A percentile compares a stretch with the other conserved stretches of the same genome.
These are phyloP conservation scores for Leccinum proximum DNA, from an alignment of 1,284 basidiomycete genomes.

Conservation along the genomic window DNA sequence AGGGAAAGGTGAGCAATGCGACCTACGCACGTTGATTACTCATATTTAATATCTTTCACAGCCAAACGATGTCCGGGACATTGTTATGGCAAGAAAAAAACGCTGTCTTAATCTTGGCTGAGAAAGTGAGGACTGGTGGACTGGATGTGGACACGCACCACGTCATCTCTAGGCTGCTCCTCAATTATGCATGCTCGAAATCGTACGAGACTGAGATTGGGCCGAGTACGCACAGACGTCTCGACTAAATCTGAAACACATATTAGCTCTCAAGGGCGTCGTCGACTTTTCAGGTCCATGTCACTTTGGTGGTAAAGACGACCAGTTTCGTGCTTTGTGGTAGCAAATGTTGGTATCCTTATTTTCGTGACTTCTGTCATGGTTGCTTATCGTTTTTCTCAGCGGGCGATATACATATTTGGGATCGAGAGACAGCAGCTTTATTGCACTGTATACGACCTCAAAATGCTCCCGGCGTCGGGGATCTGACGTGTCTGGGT, in stretches of 20 bases:
- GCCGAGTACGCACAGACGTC: slow-evolving; percentile 35
- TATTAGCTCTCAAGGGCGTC: slow-evolving; percentile 63
- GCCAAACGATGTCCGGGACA: slow-evolving; percentile 74
- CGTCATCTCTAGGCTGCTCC: slow-evolving; percentile 56
- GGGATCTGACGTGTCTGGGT: slow-evolving; percentile 60
- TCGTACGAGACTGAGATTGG: slow-evolving; percentile 48
- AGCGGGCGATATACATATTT: slow-evolving; percentile 83
- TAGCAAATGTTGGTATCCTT: slow-evolving; percentile 54
- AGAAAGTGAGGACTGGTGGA: slow-evolving; percentile 42
- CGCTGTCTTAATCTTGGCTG: slow-evolving; percentile 59
- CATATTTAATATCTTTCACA: slow-evolving; percentile 27
- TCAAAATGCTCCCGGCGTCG: slow-evolving; percentile 39
- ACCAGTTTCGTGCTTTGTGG: slow-evolving; percentile 73
- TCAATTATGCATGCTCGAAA: slow-evolving; percentile 74
- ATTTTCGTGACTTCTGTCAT: slow-evolving; percentile 43
- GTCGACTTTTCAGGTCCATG: slow-evolving; percentile 79
- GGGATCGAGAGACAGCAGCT: slow-evolving; percentile 74
- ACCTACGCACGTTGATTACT: slow-evolving; percentile 1
- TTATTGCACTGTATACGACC: slow-evolving; percentile 63
- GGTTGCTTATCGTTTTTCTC: slow-evolving; percentile 9
- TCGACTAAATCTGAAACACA: slow-evolving; percentile 58
- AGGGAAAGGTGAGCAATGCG: slow-evolving; percentile 17
- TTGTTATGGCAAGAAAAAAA: slow-evolving; percentile 59
- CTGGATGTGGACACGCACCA: slow-evolving; percentile 1
- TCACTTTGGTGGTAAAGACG: slow-evolving; percentile 75